These are phyloP conservation scores for Salix koriyanagi DNA, from an alignment of 345 rosid species.

Conservation along the genomic window DNA sequence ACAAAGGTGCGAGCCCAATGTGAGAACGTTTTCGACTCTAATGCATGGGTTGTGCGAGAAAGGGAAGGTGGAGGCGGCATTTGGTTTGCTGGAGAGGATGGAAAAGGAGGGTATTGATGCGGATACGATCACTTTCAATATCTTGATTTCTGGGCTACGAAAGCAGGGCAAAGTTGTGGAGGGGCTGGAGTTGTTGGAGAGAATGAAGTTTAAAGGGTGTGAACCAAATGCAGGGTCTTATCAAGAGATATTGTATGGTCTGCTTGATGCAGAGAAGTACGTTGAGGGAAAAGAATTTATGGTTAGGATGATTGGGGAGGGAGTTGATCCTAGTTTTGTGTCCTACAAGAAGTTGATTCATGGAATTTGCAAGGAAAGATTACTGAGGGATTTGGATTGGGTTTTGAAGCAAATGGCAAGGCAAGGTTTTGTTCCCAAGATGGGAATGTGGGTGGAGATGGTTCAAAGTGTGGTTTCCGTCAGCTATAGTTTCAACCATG, in stretches of 20 bases:
- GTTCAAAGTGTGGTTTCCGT: constrained; percentile 30
- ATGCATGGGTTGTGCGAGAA: constrained; percentile 60
- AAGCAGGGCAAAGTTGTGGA: constrained; percentile 70
- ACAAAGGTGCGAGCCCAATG: constrained; percentile 61
- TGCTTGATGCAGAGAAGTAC: constrained; percentile 53
- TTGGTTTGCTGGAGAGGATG: constrained; percentile 59
- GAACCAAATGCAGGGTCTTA: constrained; percentile 67
- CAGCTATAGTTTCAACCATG: background rate
- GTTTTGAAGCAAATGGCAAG: constrained; percentile 64
- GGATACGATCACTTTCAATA: constrained; percentile 68
- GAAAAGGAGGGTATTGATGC: constrained; percentile 62
- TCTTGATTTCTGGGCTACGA: constrained; percentile 81
- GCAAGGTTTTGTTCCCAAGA: constrained; percentile 74
- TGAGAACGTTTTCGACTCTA: constrained; percentile 66
- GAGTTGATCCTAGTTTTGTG: constrained; percentile 55
- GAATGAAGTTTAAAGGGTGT: constrained; percentile 62
- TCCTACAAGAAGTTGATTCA: constrained; percentile 59
- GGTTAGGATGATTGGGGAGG: constrained; percentile 52
- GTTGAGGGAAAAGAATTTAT: constrained; percentile 53
- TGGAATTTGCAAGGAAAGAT: constrained; percentile 51
- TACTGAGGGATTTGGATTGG: constrained; percentile 58
- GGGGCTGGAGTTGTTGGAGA: constrained; percentile 51
- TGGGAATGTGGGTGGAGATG: constrained; percentile 65
- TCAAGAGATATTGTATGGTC: constrained; percentile 76
- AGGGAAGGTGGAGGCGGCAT: constrained; percentile 62